Percentiles rank a stretch among this genome's conserved stretches.
Evolutionary conservation across 164 flowering plant genomes (phyloP).

Genomic region (Sextonia rubra): DNA sequence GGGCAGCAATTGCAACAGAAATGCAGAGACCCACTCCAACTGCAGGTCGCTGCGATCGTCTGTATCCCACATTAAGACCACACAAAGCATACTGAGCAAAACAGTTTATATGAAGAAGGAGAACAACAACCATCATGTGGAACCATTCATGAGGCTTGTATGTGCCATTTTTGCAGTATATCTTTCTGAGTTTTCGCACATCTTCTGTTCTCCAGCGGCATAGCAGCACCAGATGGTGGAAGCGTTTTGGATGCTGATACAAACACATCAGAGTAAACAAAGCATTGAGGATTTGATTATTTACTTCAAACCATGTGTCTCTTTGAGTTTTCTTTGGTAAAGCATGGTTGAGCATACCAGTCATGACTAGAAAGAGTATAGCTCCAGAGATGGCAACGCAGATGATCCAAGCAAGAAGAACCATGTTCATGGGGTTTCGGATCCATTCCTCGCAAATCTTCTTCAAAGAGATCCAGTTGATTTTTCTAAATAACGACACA

Average conservation of each 20-base stretch:
- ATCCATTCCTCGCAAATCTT: constrained; percentile 65
- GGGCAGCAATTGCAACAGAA: constrained; percentile 70
- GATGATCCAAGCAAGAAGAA: constrained; percentile 63
- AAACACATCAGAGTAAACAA: constrained; percentile 89
- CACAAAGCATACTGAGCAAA: constrained; percentile 82
- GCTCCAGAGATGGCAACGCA: constrained; percentile 79
- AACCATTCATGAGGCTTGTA: constrained; percentile 89
- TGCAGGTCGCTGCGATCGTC: constrained; percentile 70
- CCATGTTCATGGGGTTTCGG: constrained; percentile 69
- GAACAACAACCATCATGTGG: constrained; percentile 83
- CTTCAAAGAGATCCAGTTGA: constrained; percentile 49
- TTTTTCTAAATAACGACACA: constrained; percentile 32
- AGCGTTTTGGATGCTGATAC: constrained; percentile 81
- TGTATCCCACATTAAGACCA: constrained; percentile 76
- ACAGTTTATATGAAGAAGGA: constrained; percentile 69
- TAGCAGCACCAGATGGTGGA: constrained; percentile 68
- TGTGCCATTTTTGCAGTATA: constrained; percentile 84
- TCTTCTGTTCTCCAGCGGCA: constrained; percentile 68
- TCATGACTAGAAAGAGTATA: constrained; percentile 78
- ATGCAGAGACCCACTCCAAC: constrained; percentile 71
- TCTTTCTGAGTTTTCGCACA: constrained; percentile 56
- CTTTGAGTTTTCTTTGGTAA: constrained; percentile 58
- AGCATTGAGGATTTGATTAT: constrained; percentile 89
- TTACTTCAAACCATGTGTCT: constrained; percentile 86
- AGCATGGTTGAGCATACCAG: constrained; percentile 68